phyloP scores from a whole-genome alignment of 495 filamentous ascomycete genomes.

The Podospora australis region DNA sequence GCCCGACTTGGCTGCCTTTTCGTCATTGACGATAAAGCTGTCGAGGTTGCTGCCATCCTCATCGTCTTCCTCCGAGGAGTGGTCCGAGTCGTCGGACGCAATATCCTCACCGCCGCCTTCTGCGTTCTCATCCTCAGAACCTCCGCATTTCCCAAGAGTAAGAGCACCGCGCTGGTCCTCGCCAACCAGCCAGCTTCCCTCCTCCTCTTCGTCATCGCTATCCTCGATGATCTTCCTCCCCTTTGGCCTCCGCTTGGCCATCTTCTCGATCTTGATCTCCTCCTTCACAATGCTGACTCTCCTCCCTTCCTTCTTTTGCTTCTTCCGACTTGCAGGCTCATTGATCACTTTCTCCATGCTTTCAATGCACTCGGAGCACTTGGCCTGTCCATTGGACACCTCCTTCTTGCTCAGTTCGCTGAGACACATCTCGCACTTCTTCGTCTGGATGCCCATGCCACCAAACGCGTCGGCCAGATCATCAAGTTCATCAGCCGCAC shows the following conservation, averaged over 20 bases:
- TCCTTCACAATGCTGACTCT: slow-evolving; percentile 39
- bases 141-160: slow-evolving; percentile 69
- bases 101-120: slow-evolving; percentile 81
- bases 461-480: slow-evolving; percentile 80
- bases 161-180: slow-evolving; percentile 50
- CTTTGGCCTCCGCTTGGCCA: slow-evolving; percentile 38
- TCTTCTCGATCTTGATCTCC: slow-evolving; percentile 37
- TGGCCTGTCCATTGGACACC: slow-evolving; percentile 49
- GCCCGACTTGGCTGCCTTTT: slow-evolving; percentile 30
- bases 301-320: slow-evolving; percentile 40
- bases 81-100: slow-evolving; percentile 53
- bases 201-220: slow-evolving; percentile 56
- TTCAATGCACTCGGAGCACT: slow-evolving; percentile 23
- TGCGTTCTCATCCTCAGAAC: slow-evolving; percentile 74
- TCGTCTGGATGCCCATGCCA: slow-evolving; percentile 69
- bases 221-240: slow-evolving; percentile 47
- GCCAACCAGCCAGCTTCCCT: slow-evolving; percentile 68
- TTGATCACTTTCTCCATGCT: slow-evolving; percentile 30
- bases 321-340: slow-evolving; percentile 29
- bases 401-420: slow-evolving; percentile 57
- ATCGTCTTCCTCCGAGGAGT: slow-evolving; percentile 22
- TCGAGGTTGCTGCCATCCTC: slow-evolving; percentile 42
- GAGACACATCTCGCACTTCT: slow-evolving; percentile 86
- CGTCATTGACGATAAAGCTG: slow-evolving; percentile 43
- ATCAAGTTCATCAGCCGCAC: slow-evolving; percentile 61